Base-by-base conservation (phyloP, 2,329 filamentous ascomycete species). In the Coniochaeta ligniaria region DNA sequence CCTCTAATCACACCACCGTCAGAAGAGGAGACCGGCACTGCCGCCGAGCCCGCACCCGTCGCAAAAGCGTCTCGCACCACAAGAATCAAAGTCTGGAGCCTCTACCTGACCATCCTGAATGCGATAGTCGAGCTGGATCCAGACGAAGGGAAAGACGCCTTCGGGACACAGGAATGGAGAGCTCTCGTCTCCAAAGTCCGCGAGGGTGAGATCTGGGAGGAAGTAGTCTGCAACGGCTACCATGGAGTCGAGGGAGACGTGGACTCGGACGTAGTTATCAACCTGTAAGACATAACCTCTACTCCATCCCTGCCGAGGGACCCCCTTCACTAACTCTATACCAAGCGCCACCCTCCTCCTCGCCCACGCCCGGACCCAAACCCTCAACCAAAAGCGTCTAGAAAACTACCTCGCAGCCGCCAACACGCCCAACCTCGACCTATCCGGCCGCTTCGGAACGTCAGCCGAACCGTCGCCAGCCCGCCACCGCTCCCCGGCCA, bases 61-160 rank as follows among this genome's bases (percentile, higher is more conserved):
- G 88, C 91, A 59, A 85, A 83, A 64, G 92, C 92, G 59, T 93
- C 90, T 47, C 86, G 89, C 66, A 90, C 88, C 35, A 95, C 91
- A 61, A 83, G 93, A 65, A 89, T 96, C 73, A 99, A 98, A 75
- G 89, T 98, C 64, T 99, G 95, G 95, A 96, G 92, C 74, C 82
- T 99, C 69, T 99, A 98, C 73, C 83, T 98, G 65, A 96, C 93
- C 20, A 89, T 97, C 58, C 80, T 98, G 64, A 96, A 97, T 76
- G 90, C 92, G 43, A 89, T 97, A 64, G 80, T 96, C 38, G 94
- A 98, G 70, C 80, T 98, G 70, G 92, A 92, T 60, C 82, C 90
- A 1, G 91, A 96, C 66, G 93, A 97, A 73, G 95, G 94, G 57
- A 96, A 95, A 77, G 85, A 88, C 58, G 84, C 88, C 14, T 96